phyloP scores from a whole-genome alignment of 495 filamentous ascomycete species.

The Aspergillus asperescens region DNA sequence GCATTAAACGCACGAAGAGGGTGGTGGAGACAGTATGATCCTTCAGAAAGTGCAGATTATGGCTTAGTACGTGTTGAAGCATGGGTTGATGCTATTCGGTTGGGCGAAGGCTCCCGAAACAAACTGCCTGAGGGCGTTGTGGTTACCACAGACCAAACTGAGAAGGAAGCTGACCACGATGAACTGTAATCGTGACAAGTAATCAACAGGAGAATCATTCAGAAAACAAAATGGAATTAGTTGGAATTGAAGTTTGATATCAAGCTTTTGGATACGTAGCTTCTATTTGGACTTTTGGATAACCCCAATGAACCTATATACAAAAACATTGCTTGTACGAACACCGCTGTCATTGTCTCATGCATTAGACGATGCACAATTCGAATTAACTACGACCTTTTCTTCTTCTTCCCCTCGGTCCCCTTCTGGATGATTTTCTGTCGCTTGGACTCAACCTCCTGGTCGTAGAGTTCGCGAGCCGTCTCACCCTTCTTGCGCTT shows the following conservation, averaged over 20 bases:
- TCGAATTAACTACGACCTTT: constrained; percentile 1
- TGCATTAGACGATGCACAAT: neutral
- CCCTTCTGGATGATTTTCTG: constrained; percentile 50
- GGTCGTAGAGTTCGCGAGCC: constrained; percentile 47
- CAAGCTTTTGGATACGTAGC: constrained; percentile 14
- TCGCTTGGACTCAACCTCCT: constrained; percentile 44
- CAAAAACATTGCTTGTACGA: constrained; percentile 6
- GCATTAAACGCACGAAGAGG: constrained; percentile 77
- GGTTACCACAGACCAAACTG: constrained; percentile 33
- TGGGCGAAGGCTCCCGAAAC: constrained; percentile 79
- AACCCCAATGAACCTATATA: neutral
- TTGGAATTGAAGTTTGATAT: constrained; percentile 9
- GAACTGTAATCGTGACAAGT: constrained; percentile 34
- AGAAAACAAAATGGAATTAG: neutral
- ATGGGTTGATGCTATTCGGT: constrained; percentile 82
- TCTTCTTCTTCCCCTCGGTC: constrained; percentile 42
- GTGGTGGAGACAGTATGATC: constrained; percentile 74
- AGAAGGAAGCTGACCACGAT: constrained; percentile 36
- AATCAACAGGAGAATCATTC: neutral
- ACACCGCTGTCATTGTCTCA: constrained; percentile 5
- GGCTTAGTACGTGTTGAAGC: constrained; percentile 58
- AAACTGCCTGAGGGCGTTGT: constrained; percentile 74
- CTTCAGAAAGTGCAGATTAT: constrained; percentile 48
- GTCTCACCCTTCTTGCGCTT: constrained; percentile 78
- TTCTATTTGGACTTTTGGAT: constrained; percentile 13